Percentiles rank a stretch among this genome's conserved stretches.
phyloP scores from a whole-genome alignment of 805 yeast genomes.

The Starmerella geochares region DNA sequence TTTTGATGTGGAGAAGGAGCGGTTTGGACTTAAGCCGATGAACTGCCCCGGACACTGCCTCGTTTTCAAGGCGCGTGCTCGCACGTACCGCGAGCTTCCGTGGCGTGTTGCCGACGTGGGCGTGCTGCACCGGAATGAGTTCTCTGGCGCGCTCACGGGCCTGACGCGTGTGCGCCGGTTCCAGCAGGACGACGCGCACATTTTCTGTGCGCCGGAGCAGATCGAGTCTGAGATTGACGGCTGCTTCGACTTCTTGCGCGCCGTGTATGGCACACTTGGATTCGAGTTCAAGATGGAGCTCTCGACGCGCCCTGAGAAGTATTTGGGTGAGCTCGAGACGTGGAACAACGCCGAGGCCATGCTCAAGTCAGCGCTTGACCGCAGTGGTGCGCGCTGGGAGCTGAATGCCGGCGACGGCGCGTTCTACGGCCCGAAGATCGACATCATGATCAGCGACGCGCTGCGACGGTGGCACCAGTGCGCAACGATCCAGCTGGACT shows the following conservation, averaged over 20 bases:
- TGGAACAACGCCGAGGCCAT: slow-evolving; percentile 88
- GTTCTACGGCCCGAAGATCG: slow-evolving; percentile 94
- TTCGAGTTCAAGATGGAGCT: slow-evolving; percentile 94
- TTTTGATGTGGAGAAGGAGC: slow-evolving; percentile 93
- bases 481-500: slow-evolving; percentile 96
- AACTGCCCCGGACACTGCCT: slow-evolving; percentile 95
- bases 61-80: slow-evolving; percentile 81
- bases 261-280: slow-evolving; percentile 82
- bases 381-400: slow-evolving; percentile 87
- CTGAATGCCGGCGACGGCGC: slow-evolving; percentile 96
- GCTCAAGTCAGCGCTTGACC: slow-evolving; percentile 70
- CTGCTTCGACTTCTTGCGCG: slow-evolving; percentile 75
- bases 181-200: slow-evolving; percentile 99
- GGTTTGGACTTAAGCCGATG: slow-evolving; percentile 92
- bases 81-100: slow-evolving; percentile 94
- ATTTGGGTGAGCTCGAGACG: slow-evolving; percentile 84
- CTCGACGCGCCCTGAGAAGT: slow-evolving; percentile 95
- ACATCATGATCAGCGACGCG: slow-evolving; percentile 90
- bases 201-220: slow-evolving; percentile 89
- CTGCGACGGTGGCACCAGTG: slow-evolving; percentile 96
- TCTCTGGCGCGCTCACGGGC: slow-evolving; percentile 87
- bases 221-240: slow-evolving; percentile 75
- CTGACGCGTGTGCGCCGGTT: slow-evolving; percentile 96
- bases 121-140: slow-evolving; percentile 93
- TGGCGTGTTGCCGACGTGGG: slow-evolving; percentile 99